These are phyloP conservation scores for Pyrenochaeta sp. DNA, from an alignment of 2,329 filamentous ascomycete genomes.

Conservation along the genomic window DNA sequence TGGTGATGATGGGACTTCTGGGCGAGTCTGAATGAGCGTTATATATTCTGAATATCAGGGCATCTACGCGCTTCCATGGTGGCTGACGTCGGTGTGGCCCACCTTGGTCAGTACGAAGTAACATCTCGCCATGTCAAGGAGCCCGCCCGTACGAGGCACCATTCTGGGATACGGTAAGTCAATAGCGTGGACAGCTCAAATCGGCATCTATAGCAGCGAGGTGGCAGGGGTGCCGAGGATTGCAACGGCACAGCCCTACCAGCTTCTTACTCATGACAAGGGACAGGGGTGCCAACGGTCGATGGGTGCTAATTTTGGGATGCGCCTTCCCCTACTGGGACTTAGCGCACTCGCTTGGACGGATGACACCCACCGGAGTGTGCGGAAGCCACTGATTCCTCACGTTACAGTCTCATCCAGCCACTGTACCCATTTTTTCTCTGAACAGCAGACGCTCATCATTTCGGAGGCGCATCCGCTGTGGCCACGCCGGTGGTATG, in stretches of 20 bases:
- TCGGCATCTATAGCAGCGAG: constrained; percentile 22
- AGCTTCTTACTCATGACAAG: constrained; percentile 5
- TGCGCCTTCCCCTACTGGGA: constrained; percentile 8
- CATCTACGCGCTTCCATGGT: constrained; percentile 31
- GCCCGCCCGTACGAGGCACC: constrained; percentile 31
- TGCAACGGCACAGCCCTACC: constrained; percentile 33
- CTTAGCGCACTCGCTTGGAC: constrained; percentile 9
- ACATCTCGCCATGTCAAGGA: constrained; percentile 29
- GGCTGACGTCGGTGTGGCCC: constrained; percentile 35
- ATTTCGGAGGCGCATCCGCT: constrained; percentile 19
- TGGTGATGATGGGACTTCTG: constrained; percentile 31
- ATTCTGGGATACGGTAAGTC: constrained; percentile 43
- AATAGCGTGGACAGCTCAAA: constrained; percentile 38
- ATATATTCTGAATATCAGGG: constrained; percentile 34
- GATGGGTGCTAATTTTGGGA: constrained; percentile 20
- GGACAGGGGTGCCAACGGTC: constrained; percentile 1
- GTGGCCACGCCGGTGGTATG: constrained; percentile 6
- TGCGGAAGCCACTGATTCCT: constrained; percentile 16
- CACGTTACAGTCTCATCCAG: constrained; percentile 21
- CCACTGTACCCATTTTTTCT: constrained; percentile 14
- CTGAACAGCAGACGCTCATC: constrained; percentile 11
- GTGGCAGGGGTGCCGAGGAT: constrained; percentile 19
- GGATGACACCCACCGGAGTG: constrained; percentile 4
- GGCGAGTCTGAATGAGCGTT: constrained; percentile 22
- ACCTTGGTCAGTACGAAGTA: constrained; percentile 38